Percentiles rank a stretch among this genome's conserved stretches.
These are phyloP conservation scores for Amylostereum areolatum DNA, from an alignment of 1,284 basidiomycete species.

Conservation along the genomic window DNA sequence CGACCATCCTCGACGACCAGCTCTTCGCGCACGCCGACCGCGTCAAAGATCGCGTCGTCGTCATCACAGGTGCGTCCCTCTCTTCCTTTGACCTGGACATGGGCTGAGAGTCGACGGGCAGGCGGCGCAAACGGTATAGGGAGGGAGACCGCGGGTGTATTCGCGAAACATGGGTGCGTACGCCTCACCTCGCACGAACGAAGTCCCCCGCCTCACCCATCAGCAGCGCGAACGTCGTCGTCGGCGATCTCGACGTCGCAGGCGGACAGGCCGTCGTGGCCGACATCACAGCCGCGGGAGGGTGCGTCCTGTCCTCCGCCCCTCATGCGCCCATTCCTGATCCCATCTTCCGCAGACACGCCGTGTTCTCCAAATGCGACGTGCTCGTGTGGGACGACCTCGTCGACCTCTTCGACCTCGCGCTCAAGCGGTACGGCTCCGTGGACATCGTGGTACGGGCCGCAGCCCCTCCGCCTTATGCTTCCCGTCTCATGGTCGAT, in stretches of 20 bases:
- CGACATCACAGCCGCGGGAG: slow-evolving; percentile 37
- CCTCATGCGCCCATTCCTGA: too few species aligned
- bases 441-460: slow-evolving; percentile 49
- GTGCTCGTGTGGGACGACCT: slow-evolving; percentile 53
- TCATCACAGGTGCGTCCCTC: slow-evolving; percentile 8
- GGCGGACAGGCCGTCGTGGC: slow-evolving; percentile 34
- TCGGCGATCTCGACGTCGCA: slow-evolving; percentile 42
- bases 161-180: slow-evolving; percentile 41
- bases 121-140: slow-evolving; percentile 56
- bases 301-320: slow-evolving; percentile 35
- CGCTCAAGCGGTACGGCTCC: slow-evolving; percentile 36
- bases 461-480: too few species aligned
- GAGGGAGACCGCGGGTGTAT: slow-evolving; percentile 37
- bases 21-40: slow-evolving; percentile 6
- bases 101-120: slow-evolving; percentile 10
- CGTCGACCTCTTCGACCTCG: slow-evolving; percentile 45
- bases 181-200: neutral
- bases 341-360: too few species aligned
- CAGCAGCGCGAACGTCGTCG: slow-evolving; percentile 41
- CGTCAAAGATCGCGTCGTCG: slow-evolving; percentile 5
- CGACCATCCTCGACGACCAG: slow-evolving; percentile 4
- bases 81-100: neutral
- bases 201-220: neutral
- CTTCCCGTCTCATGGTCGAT: too few species aligned
- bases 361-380: slow-evolving; percentile 38